Conservation (phyloP, 306 rosid species). For the Rubus parviflorus region DNA sequence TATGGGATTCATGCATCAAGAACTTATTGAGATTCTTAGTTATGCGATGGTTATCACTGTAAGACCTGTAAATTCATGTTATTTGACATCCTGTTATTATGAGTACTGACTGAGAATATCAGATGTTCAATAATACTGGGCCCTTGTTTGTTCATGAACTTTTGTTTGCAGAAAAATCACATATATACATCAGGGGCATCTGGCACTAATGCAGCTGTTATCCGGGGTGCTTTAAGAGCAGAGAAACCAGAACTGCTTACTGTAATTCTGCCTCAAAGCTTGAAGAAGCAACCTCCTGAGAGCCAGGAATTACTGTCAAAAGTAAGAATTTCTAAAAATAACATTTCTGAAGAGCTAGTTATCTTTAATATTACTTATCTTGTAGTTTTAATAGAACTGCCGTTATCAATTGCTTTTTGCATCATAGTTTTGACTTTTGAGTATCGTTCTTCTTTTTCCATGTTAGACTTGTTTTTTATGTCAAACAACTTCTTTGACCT, state of each 20-base stretch:
- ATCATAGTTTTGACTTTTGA: not conserved
- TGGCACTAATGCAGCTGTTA: constrained; percentile 99
- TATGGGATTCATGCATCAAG: constrained; percentile 99
- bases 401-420: not conserved
- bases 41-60: constrained; percentile 99
- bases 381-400: not conserved
- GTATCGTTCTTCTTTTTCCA: not conserved
- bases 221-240: constrained; percentile 98
- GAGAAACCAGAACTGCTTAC: constrained; percentile 98
- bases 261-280: constrained; percentile 95
- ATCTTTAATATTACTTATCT: not conserved
- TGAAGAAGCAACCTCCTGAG: constrained; percentile 95
- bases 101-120: constrained; percentile 24
- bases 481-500: not conserved
- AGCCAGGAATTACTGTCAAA: constrained; percentile 96
- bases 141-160: constrained; percentile 26
- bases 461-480: not conserved
- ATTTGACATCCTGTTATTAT: constrained; percentile 17
- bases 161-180: constrained; percentile 78
- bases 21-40: constrained; percentile 97
- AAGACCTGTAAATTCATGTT: constrained; percentile 38
- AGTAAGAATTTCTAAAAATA: constrained; percentile 46
- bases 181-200: constrained; percentile 98
- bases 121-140: constrained; percentile 16
- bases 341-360: constrained; percentile 1